A percentile compares a stretch with the other conserved stretches of the same genome.
These are phyloP conservation scores for Eucommia ulmoides DNA, from an alignment of 257 asterid species.

Conservation along the genomic window DNA sequence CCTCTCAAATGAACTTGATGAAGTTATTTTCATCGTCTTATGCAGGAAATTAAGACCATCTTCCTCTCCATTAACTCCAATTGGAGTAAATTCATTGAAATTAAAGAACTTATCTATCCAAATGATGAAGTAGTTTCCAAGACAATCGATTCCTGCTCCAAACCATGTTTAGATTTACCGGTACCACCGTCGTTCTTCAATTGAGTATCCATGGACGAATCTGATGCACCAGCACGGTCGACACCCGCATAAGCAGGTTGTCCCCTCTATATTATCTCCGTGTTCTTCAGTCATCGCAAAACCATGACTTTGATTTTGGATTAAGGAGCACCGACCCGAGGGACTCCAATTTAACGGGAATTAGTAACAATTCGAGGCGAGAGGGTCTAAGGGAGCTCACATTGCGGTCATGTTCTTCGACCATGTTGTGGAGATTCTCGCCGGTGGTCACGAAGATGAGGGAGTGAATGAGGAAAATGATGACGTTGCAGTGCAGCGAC, in stretches of 20 bases:
- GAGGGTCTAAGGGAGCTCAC: slow-evolving; percentile 18
- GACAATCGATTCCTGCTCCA: slow-evolving; percentile 40
- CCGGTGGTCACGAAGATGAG: slow-evolving; percentile 63
- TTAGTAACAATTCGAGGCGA: slow-evolving; percentile 64
- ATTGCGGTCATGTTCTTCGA: slow-evolving; percentile 72
- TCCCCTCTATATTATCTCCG: slow-evolving; percentile 50
- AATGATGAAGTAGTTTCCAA: slow-evolving; percentile 77
- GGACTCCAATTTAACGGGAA: slow-evolving; percentile 53
- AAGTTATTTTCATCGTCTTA: slow-evolving; percentile 42
- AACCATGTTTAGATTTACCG: slow-evolving; percentile 17
- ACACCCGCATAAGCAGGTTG: slow-evolving; percentile 48
- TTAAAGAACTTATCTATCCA: slow-evolving; percentile 60
- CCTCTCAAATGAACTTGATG: slow-evolving; percentile 73
- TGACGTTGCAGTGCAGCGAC: no score
- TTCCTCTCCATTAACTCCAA: slow-evolving; percentile 39
- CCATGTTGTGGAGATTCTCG: slow-evolving; percentile 73
- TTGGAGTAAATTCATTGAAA: slow-evolving; percentile 56
- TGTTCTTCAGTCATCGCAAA: slow-evolving; percentile 53
- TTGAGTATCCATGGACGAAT: slow-evolving; percentile 24
- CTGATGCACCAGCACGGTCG: slow-evolving; percentile 21
- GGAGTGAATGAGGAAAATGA: no score
- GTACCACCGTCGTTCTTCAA: slow-evolving; percentile 28
- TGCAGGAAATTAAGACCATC: slow-evolving; percentile 33
- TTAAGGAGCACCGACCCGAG: slow-evolving; percentile 42
- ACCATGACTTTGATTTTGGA: slow-evolving; percentile 68